A percentile compares a stretch with the other conserved stretches of the same genome.
Evolutionary conservation across 371 early-diverging fungal genomes (phyloP).

Genomic region (Modicella reniformis): DNA sequence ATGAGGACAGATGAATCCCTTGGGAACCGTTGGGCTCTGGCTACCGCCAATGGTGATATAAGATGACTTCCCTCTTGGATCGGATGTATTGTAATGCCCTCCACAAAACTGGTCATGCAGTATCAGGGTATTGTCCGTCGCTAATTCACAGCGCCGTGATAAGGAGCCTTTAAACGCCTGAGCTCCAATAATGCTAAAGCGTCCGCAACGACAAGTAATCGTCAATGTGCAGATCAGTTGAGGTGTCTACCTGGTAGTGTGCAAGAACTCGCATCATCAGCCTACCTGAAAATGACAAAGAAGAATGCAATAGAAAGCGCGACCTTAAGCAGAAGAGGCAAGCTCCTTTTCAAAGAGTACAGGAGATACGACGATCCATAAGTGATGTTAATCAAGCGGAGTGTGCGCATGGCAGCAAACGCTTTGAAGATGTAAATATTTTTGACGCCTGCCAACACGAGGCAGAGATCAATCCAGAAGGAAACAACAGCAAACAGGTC

Average conservation of each 20-base stretch:
- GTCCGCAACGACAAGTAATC: background rate
- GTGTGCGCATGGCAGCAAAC: constrained; percentile 64
- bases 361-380: constrained; percentile 70
- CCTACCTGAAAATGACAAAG: constrained; percentile 70
- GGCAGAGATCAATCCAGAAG: constrained; percentile 68
- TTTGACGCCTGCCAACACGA: constrained; percentile 56
- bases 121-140: constrained; percentile 8
- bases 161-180: constrained; percentile 76
- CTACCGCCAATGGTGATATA: constrained; percentile 12
- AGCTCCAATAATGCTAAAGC: constrained; percentile 66
- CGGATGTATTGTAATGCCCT: constrained; percentile 24
- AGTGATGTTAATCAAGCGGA: constrained; percentile 70
- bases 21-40: constrained; percentile 53
- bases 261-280: background rate
- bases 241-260: background rate
- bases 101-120: constrained; percentile 34
- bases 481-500: constrained; percentile 68
- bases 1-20: constrained; percentile 68
- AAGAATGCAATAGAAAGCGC: constrained; percentile 71
- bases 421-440: constrained; percentile 67
- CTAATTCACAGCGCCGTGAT: constrained; percentile 63
- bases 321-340: constrained; percentile 69
- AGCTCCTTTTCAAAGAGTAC: constrained; percentile 71
- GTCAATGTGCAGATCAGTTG: background rate
- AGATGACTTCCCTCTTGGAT: constrained; percentile 1